A percentile compares a stretch with the other conserved stretches of the same genome.
Evolutionary conservation across 441 rosid genomes (phyloP).

Genomic region (Syzygium syzygioides): DNA sequence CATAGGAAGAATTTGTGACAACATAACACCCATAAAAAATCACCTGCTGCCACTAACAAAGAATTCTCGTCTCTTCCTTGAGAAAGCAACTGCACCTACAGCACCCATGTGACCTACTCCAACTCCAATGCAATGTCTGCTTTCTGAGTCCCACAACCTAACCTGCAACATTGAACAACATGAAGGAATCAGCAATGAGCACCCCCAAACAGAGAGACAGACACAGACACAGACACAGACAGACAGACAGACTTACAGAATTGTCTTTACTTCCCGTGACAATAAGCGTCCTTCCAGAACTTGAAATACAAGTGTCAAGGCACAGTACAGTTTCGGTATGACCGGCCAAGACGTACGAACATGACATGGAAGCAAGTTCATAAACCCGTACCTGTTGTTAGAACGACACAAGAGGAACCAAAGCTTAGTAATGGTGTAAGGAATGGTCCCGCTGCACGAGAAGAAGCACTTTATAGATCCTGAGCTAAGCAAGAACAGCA

Average conservation of each 20-base stretch:
- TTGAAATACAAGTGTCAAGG: conserved; percentile 72
- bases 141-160: conserved; percentile 80
- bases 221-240: not conserved
- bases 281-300: conserved; percentile 51
- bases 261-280: conserved; percentile 94
- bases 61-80: conserved; percentile 61
- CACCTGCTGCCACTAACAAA: conserved; percentile 96
- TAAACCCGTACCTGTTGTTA: conserved; percentile 76
- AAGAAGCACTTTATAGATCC: not conserved
- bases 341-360: conserved; percentile 86
- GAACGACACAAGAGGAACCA: conserved; percentile 11
- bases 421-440: not conserved
- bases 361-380: conserved; percentile 85
- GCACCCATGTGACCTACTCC: conserved; percentile 92
- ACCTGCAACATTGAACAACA: conserved; percentile 35
- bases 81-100: conserved; percentile 86
- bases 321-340: conserved; percentile 78
- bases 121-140: conserved; percentile 68
- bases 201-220: not conserved
- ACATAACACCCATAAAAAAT: conserved; percentile 10
- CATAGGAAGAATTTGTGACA: not conserved
- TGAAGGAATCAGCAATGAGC: not conserved
- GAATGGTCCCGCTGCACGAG: not conserved
- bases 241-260: conserved; percentile 44
- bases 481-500: not conserved